Base-by-base conservation (phyloP, 805 yeast genomes). In the Priceomyces fermenticarens region DNA sequence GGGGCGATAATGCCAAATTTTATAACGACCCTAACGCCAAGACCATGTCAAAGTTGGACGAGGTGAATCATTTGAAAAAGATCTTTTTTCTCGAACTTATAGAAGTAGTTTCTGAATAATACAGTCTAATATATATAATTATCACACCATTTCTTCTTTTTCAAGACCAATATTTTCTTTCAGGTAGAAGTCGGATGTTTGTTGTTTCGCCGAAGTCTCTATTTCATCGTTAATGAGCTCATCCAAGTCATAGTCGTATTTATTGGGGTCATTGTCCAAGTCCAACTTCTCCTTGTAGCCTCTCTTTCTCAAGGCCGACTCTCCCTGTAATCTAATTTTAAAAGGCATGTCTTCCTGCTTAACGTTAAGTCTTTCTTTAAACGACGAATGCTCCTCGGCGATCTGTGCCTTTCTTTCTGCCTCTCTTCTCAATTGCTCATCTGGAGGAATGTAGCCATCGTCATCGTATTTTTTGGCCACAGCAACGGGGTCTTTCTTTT, bases 191-290 rank as follows among this genome's bases (percentile, higher is more conserved):
- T 52, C 55, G 7, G 38, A 38, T 30, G 49, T 46, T 31, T 48
- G 54, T 13, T 49, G 53, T 14, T 39, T 31, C 2, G 42, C 46
- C 5, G 63, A 64, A 4, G 45, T 45, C 32, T 52, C 55, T 8
- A 48, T 53, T 38, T 65, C 71, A 34, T 70, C 74, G 17, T 53
- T 48, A 30, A 69, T 68, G 49, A 70, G 60, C 42, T 68, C 72
- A 46, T 70, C 75, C 40, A 70, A 55, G 40, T 70, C 75, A 38
- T 67, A 70, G 47, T 70, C 75, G 46, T 63, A 70, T 33, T 57
- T 64, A 40, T 69, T 63, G 5, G 75, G 75, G 44, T 70, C 53
- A 17, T 54, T 48, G 49, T 70, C 67, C 32, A 58, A 45, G 34
- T 63, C 69, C 35, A 63, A 47, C 43, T 58, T 63, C 27, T 65